Base-by-base conservation (phyloP, 495 filamentous ascomycete species). In the Choiromyces venosus region DNA sequence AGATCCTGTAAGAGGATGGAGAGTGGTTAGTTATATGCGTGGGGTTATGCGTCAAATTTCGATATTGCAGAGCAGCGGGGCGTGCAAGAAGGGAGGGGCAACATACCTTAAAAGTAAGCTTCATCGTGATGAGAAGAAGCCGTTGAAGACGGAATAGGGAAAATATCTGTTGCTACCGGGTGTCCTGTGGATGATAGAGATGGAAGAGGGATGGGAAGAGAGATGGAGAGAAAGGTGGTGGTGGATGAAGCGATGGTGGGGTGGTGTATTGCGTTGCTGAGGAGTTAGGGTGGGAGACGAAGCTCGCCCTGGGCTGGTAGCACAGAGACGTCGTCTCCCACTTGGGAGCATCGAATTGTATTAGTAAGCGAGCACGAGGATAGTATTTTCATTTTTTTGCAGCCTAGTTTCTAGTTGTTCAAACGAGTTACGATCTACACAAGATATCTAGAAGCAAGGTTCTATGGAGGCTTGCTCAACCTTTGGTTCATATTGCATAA, bases 71-170 rank as follows among this genome's bases (percentile, higher is more conserved):
- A 66, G 67, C 68, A 52, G 68, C 71, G 44, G 44, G 65, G 29
- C 37, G 74, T 70, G 71, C 52, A 61, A 29, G 52, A 61, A 73
- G 76, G 78, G 77, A 73, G 78, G 70, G 75, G 71, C 75, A 74
- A 70, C 71, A 75, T 84, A 90, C 90, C 87, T 92, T 93, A 87
- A 93, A 92, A 72, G 91, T 92, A 83, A 93, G 88, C 88, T 92
- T 91, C 91, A 93, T 93, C 69, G 37, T 77, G 72, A 73, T 68
- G 40, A 66, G 76, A 76, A 65, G 66, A 71, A 77, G 69, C 61
- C 61, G 74, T 73, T 77, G 21, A 21, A 36, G 25, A 74, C 76
- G 74, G 69, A 42, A 69, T 44, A 68, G 66, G 52, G 69, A 69
- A 69, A 42, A 40, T 33, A 33, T 71, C 21, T 69, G 66, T 56